Evolutionary conservation across 169 alveolate species (phyloP).

Genomic region (Cryptosporidium baileyi): DNA sequence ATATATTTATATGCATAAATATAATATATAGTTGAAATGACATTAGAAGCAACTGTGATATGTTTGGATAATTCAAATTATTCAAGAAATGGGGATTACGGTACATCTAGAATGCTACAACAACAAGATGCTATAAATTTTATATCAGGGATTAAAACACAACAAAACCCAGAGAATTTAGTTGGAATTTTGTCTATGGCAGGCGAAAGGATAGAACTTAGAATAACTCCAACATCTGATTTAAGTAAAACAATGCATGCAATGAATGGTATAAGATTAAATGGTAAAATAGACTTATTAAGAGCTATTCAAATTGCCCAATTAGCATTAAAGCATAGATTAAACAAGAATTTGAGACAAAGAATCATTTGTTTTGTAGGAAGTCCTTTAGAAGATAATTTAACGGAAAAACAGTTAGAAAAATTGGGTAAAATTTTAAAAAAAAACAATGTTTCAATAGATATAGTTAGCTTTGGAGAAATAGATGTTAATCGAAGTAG

Average conservation of each 20-base stretch:
- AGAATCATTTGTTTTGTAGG: conserved; percentile 95
- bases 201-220: conserved; percentile 90
- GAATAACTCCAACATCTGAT: conserved; percentile 92
- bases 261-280: conserved; percentile 81
- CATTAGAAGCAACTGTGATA: conserved; percentile 93
- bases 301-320: conserved; percentile 92
- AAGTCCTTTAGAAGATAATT: conserved; percentile 87
- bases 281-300: conserved; percentile 87
- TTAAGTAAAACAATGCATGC: conserved; percentile 85
- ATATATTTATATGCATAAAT: too few relatives aligned
- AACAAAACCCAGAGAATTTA: conserved; percentile 90
- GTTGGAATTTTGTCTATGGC: conserved; percentile 95
- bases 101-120: conserved; percentile 89
- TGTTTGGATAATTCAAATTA: conserved; percentile 97
- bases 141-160: conserved; percentile 85
- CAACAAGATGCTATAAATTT: conserved; percentile 88
- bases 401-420: conserved; percentile 77
- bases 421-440: conserved; percentile 90
- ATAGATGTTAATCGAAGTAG: conserved; percentile 81
- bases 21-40: too few relatives aligned
- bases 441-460: conserved; percentile 92
- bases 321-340: conserved; percentile 96
- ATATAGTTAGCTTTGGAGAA: conserved; percentile 88
- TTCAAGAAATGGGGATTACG: conserved; percentile 93
- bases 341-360: conserved; percentile 91